Percentiles rank a stretch among this genome's conserved stretches.
Conservation (phyloP, 2,329 filamentous ascomycete species). For the Phaeosphaeria sp. region DNA sequence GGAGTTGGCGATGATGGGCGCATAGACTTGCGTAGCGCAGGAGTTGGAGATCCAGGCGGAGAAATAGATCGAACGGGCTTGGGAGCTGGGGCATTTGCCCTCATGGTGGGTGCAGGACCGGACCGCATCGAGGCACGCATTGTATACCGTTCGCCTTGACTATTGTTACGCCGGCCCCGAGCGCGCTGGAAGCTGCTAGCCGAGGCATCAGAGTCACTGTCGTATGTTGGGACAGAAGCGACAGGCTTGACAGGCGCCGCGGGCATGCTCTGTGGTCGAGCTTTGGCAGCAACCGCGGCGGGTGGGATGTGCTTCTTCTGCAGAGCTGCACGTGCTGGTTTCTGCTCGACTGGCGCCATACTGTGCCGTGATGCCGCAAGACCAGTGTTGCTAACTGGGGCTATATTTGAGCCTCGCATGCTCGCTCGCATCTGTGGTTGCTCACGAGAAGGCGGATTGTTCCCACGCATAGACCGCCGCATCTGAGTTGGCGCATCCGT, state of each 20-base stretch:
- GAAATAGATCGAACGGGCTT: slow-evolving; percentile 52
- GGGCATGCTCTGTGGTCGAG: slow-evolving; percentile 38
- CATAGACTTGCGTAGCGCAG: slow-evolving; percentile 42
- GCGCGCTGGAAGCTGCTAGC: slow-evolving; percentile 79
- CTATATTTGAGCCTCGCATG: slow-evolving; percentile 41
- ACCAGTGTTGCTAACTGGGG: slow-evolving; percentile 9
- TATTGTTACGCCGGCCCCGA: slow-evolving; percentile 48
- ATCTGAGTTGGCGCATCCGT: slow-evolving; percentile 27
- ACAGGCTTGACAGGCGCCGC: slow-evolving; percentile 15
- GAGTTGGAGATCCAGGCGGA: slow-evolving; percentile 36
- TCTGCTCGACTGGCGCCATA: slow-evolving; percentile 30
- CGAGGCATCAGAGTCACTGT: slow-evolving; percentile 55
- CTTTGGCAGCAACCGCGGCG: slow-evolving; percentile 21
- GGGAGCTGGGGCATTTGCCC: slow-evolving; percentile 41
- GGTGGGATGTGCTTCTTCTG: slow-evolving; percentile 50
- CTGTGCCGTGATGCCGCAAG: slow-evolving; percentile 46
- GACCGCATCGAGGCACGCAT: slow-evolving; percentile 79
- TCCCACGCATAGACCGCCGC: slow-evolving; percentile 46
- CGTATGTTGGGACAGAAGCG: slow-evolving; percentile 37
- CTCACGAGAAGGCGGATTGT: slow-evolving; percentile 11
- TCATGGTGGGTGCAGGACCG: slow-evolving; percentile 38
- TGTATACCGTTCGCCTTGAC: slow-evolving; percentile 57
- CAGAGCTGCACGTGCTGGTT: slow-evolving; percentile 43
- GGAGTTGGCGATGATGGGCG: slow-evolving; percentile 37
- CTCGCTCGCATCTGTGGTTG: slow-evolving; percentile 43